Conservation (phyloP, 169 alveolate species). For the Plasmodium sp. region DNA sequence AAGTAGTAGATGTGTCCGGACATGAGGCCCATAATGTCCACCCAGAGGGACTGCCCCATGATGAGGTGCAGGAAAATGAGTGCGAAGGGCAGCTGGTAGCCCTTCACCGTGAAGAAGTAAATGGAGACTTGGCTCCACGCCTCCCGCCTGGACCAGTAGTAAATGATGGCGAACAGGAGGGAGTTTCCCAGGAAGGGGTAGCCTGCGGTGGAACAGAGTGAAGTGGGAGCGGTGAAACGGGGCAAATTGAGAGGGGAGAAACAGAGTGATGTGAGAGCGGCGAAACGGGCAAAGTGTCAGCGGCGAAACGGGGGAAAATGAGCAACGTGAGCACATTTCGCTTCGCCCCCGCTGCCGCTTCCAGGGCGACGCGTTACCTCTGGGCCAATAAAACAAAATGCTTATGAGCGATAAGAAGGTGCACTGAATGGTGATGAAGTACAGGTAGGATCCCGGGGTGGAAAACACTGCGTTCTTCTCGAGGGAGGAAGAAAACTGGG, state of each 20-base stretch:
- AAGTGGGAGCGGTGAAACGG: neutral
- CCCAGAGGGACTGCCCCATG: conserved; percentile 90
- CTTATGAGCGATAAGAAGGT: conserved; percentile 78
- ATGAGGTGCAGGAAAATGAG: conserved; percentile 88
- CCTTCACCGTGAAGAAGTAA: conserved; percentile 89
- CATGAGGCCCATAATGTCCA: conserved; percentile 89
- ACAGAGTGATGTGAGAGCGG: neutral
- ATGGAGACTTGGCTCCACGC: conserved; percentile 87
- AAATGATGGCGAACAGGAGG: conserved; percentile 86
- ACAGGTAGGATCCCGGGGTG: conserved; percentile 86
- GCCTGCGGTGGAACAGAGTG: conserved; percentile 36
- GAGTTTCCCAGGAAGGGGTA: conserved; percentile 83
- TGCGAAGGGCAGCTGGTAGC: conserved; percentile 90
- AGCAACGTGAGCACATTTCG: neutral
- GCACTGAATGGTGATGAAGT: conserved; percentile 86
- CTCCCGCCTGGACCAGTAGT: conserved; percentile 91
- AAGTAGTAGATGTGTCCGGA: conserved; percentile 90
- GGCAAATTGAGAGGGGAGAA: neutral
- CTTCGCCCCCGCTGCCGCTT: neutral
- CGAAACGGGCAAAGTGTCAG: neutral
- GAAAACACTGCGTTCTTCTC: conserved; percentile 86
- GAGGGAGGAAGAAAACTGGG: conserved; percentile 85
- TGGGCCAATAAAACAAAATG: conserved; percentile 86
- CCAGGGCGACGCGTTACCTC: conserved; percentile 78
- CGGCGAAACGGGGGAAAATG: neutral